Evolutionary conservation across 2,329 filamentous ascomycete species (phyloP), one percentile per base, ranked within the genome.

Genomic region (Aspergillus unguis): DNA sequence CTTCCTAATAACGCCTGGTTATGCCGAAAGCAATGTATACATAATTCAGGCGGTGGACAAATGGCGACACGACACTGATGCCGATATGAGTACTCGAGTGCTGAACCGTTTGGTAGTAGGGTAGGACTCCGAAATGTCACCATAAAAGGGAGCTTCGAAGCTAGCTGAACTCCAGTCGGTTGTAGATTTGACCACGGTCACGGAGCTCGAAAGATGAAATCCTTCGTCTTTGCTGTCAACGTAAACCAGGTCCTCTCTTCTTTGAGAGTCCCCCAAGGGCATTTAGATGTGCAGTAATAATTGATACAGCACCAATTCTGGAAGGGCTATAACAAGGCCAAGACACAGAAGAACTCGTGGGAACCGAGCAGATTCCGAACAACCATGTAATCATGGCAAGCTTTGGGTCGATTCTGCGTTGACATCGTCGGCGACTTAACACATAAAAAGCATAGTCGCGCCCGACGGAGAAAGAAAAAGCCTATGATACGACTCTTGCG

Each of bases 1-100:
- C 63, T 66, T 68, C 65, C 59, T 58, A 58, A 56, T 57, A 62
- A 62, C 63, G 63, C 66, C 65, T 62, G 59, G 62, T 61, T 63
- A 67, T 69, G 67, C 63, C 58, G 57, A 58, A 64, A 57, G 54
- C 53, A 58, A 53, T 46, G 55, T 52, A 54, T 52, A 56, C 44
- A 42, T 52, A 52, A 50, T 23, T 48, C 42, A 52, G 50, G 46
- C 33, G 53, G 38, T 48, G 42, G 17, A 17, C 17, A 17, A 17
- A 17, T 17, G 17, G 17, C 17, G 17, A 17, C 17, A 17, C 17
- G 17, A 52, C 49, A 54, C 11, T 53, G 41, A 17, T 32, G 42
- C 28, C 38, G 42, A 29, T 41, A 33, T 36, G 38, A 5, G 25
- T 28, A 43, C 25, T 26, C 26, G 26, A 6, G n/a, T 43, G 11